These are phyloP conservation scores for Colletotrichum sansevieriae DNA, from an alignment of 2,329 filamentous ascomycete species.

Conservation along the genomic window DNA sequence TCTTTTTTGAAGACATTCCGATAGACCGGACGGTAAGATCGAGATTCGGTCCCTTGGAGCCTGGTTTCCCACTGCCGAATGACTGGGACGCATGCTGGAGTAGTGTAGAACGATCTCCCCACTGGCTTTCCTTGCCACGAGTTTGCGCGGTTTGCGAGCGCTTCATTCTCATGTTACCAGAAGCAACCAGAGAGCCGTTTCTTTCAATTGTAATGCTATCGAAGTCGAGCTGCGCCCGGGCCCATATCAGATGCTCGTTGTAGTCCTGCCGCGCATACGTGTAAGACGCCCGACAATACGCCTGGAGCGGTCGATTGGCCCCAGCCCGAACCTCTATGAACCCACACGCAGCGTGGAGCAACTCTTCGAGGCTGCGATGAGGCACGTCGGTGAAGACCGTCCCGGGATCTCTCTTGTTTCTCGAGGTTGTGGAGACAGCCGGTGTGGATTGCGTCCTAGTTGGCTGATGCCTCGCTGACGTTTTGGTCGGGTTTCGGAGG, in stretches of 20 bases:
- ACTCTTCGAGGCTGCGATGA: slow-evolving; percentile 31
- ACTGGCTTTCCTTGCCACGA: no score
- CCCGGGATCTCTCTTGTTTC: not conserved
- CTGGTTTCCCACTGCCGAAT: no score
- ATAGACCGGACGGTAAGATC: no score
- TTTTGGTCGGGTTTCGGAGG: not conserved
- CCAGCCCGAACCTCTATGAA: not conserved
- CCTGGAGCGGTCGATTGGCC: slow-evolving; percentile 4
- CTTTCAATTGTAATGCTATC: not conserved
- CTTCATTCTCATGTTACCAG: not conserved
- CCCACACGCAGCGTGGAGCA: slow-evolving; percentile 13
- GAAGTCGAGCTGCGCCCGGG: slow-evolving; percentile 19
- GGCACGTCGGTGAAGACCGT: not conserved
- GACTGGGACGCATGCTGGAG: not conserved
- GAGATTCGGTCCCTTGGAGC: no score
- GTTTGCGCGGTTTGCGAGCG: no score
- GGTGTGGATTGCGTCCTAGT: slow-evolving; percentile 2
- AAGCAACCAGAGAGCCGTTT: not conserved
- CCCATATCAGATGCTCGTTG: slow-evolving; percentile 5
- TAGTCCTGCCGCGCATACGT: not conserved
- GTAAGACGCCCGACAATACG: slow-evolving; percentile 18
- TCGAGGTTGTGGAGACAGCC: not conserved
- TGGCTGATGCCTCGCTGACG: not conserved
- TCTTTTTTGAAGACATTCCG: no score
- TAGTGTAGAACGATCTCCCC: not conserved